Conservation (phyloP, 1,139 yeast species). For the Scheffersomyces titani region DNA sequence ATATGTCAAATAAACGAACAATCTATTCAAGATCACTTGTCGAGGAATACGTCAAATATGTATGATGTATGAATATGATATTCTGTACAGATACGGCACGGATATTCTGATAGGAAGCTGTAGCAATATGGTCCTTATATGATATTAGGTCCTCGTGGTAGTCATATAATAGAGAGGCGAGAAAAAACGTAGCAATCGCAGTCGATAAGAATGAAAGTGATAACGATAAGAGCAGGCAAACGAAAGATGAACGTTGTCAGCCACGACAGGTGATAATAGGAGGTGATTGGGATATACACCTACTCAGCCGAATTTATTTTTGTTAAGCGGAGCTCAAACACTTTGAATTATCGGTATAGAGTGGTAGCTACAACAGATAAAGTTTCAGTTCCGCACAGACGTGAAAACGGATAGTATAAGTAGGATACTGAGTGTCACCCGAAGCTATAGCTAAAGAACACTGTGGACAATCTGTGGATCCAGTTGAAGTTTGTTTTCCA, state of each 20-base stretch:
- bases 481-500: not conserved
- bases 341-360: not conserved
- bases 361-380: not conserved
- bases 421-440: not conserved
- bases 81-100: not conserved
- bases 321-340: not conserved
- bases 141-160: not conserved
- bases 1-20: too few relatives aligned
- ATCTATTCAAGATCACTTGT: not conserved
- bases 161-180: not conserved
- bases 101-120: not conserved
- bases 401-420: not conserved
- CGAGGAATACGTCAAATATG: not conserved
- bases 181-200: not conserved
- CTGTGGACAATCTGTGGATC: not conserved
- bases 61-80: too few relatives aligned
- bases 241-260: not conserved
- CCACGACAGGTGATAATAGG: not conserved
- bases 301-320: not conserved
- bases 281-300: not conserved
- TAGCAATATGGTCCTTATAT: not conserved
- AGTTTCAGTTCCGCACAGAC: not conserved
- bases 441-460: not conserved
- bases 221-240: not conserved
- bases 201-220: not conserved